A percentile compares a stretch with the other conserved stretches of the same genome.
Conservation (phyloP, 768 basidiomycete genomes). For the Tubosaeta sp. region DNA sequence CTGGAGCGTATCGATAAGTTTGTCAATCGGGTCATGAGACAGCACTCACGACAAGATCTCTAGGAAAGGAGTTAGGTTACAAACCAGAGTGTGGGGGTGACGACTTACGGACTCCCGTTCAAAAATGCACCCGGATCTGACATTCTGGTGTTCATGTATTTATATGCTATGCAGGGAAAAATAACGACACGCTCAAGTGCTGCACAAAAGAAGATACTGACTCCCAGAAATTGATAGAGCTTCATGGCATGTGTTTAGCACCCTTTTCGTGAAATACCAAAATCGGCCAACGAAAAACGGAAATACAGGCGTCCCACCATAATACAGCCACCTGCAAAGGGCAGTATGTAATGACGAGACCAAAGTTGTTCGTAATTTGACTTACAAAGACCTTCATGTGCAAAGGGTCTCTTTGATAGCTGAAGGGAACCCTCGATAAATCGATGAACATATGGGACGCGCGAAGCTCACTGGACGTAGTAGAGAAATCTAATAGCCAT, state of each 20-base stretch:
- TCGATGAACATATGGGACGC: neutral
- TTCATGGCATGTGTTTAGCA: neutral
- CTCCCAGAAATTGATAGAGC: neutral
- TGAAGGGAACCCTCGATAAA: neutral
- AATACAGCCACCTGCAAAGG: neutral
- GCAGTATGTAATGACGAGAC: neutral
- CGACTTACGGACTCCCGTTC: neutral
- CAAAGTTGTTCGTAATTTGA: neutral
- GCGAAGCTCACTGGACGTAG: neutral
- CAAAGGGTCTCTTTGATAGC: neutral
- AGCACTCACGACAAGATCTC: neutral
- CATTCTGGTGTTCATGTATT: neutral
- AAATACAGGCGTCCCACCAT: neutral
- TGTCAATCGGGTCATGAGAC: neutral
- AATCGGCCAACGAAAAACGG: neutral
- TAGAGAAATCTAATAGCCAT: neutral
- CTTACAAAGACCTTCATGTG: neutral
- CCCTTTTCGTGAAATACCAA: neutral
- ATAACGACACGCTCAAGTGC: neutral
- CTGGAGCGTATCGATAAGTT: constrained; percentile 3
- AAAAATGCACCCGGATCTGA: neutral
- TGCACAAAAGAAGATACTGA: neutral
- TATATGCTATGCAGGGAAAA: neutral
- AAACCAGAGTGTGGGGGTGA: neutral
- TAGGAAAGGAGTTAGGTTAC: neutral